phyloP scores from a whole-genome alignment of 306 rosid species.

The Inga oerstediana region DNA sequence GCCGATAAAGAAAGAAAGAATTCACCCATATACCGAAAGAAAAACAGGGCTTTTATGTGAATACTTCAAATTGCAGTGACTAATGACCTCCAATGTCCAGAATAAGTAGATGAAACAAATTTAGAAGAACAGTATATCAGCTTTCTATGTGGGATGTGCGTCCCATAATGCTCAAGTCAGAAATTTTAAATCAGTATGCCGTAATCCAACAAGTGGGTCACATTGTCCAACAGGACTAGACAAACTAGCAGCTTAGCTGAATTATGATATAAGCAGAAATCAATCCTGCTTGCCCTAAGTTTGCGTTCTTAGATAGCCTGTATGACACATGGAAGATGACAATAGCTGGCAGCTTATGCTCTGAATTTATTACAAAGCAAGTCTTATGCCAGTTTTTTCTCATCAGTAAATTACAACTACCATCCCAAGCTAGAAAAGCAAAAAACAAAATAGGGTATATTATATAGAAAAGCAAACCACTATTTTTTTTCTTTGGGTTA shows the following conservation, averaged over 20 bases:
- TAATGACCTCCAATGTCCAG: background rate
- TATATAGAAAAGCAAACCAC: slow-evolving; percentile 3
- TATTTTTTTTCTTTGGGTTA: background rate
- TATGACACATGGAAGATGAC: slow-evolving; percentile 13
- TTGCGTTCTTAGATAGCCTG: background rate
- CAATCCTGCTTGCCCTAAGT: background rate
- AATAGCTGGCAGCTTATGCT: slow-evolving; percentile 16
- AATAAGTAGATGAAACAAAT: background rate
- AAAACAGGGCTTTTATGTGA: slow-evolving; percentile 18
- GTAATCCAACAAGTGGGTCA: background rate
- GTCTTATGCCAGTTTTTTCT: background rate
- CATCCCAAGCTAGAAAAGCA: slow-evolving; percentile 21
- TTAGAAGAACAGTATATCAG: background rate
- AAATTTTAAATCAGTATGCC: background rate
- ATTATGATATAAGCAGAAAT: slow-evolving; percentile 6
- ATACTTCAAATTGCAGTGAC: background rate
- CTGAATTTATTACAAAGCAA: slow-evolving; percentile 7
- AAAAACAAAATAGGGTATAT: background rate
- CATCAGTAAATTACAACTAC: background rate
- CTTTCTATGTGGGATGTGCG: background rate
- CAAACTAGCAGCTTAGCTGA: slow-evolving; percentile 11
- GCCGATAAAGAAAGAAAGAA: background rate
- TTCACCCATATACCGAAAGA: background rate
- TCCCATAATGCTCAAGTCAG: background rate
- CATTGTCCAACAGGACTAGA: slow-evolving; percentile 12